Evolutionary conservation across 768 basidiomycete genomes (phyloP).

Genomic region (Pisolithus marmoratus): DNA sequence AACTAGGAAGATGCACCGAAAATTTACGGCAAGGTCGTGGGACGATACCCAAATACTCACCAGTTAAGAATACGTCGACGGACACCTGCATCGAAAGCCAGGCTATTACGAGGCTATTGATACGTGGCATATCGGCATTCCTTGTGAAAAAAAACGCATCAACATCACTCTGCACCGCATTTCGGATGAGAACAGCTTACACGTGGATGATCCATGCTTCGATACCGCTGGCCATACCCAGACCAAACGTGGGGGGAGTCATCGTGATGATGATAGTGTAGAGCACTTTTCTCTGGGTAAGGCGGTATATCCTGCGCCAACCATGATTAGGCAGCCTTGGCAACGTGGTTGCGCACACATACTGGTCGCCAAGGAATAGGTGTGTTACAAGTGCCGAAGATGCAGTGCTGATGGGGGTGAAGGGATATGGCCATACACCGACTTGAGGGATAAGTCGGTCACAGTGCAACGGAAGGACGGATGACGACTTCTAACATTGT

Average conservation of each 20-base stretch:
- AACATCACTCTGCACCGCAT: neutral
- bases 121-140: constrained; percentile 34
- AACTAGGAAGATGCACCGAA: neutral
- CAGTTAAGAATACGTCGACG: constrained; percentile 38
- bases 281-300: constrained; percentile 9
- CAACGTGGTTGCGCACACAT: constrained; percentile 1
- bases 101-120: constrained; percentile 35
- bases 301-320: neutral
- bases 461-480: neutral
- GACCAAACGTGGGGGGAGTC: constrained; percentile 33
- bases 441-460: constrained; percentile 15
- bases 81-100: constrained; percentile 42
- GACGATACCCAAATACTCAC: constrained; percentile 15
- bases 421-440: constrained; percentile 43
- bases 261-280: constrained; percentile 27
- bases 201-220: constrained; percentile 37
- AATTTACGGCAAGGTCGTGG: neutral
- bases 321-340: neutral
- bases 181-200: constrained; percentile 27
- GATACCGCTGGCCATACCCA: constrained; percentile 40
- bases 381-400: constrained; percentile 42
- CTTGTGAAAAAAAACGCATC: constrained; percentile 17
- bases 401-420: constrained; percentile 42
- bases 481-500: neutral
- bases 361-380: constrained; percentile 41